Base-by-base conservation (phyloP, 148 eudicot genomes). In the Bassia scoparia region DNA sequence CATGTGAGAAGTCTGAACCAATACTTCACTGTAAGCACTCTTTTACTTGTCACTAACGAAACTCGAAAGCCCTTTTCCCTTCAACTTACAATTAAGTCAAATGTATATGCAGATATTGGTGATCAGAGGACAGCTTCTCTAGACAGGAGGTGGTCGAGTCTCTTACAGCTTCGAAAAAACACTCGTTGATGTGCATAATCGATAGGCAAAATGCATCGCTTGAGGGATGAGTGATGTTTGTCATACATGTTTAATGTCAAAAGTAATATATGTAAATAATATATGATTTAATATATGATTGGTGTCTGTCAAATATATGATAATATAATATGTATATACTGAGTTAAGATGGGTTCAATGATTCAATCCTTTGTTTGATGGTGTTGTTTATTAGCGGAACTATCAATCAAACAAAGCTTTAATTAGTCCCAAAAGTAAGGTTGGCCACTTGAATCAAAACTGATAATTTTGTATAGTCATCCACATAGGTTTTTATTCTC, bases 81-180 rank as follows among this genome's bases (percentile, higher is more conserved):
- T 49, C 21, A 49, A 49, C 53, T 52, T 21, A 5, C 26, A 52
- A 21, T 49, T 12, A 4, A 21, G 21, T 52, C 1, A 52, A 2
- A 52, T 20, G 35, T 3, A 21, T 80, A 37, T 73, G 87, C 95
- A 88, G 97, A 84, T 84, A 66, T 89, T 44, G 92, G 87, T 63
- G 83, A 67, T 68, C 79, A 78, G 37, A 84, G 82, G 68, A 80
- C 80, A 61, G 87, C 87, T 53, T 84, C 93, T 23, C 71, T 80
- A n/a, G 92, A 83, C 31, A 56, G 74, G 37, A 80, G 97, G 75
- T 93, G 97, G 97, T 79, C 91, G 10, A 87, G 75, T 56, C 83
- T 93, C 58, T 69, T 85, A 58, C 88, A 90, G 66, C 85, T 87
- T 46, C 79, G 69, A 70, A 77, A 75, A 16, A 15, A 78, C 24